Evolutionary conservation across 371 early-diverging fungal species (phyloP).

Genomic region (Mucor plumbeus): DNA sequence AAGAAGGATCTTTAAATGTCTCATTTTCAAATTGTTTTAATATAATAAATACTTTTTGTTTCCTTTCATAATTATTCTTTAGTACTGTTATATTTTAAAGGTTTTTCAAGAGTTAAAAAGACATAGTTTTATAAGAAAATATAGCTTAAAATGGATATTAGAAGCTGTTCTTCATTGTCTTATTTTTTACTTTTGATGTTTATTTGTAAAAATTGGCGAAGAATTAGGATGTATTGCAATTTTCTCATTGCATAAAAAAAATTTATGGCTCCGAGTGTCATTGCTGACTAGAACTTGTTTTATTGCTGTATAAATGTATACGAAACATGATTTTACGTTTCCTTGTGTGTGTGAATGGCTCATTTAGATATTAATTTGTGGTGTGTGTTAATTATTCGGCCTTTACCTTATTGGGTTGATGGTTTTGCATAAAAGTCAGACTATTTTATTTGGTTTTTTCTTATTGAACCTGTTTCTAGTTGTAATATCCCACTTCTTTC

Average conservation of each 20-base stretch:
- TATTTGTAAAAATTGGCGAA: no score
- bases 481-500: neutral
- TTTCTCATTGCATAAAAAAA: no score
- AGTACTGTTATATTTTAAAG: no score
- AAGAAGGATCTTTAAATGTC: slow-evolving; percentile 77
- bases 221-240: no score
- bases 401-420: neutral
- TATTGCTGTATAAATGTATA: no score
- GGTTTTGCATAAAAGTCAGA: slow-evolving; percentile 13
- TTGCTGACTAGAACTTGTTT: no score
- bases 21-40: slow-evolving; percentile 3
- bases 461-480: neutral
- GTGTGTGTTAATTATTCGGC: neutral
- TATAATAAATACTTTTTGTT: neutral
- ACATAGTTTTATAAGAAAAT: neutral
- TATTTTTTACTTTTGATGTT: no score
- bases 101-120: neutral
- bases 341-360: neutral
- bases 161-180: no score
- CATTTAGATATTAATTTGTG: neutral
- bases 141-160: no score
- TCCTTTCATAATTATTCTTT: neutral
- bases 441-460: neutral
- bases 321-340: no score
- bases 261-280: no score